Conservation (phyloP, 2,329 filamentous ascomycete genomes). For the Fusarium virguliforme region DNA sequence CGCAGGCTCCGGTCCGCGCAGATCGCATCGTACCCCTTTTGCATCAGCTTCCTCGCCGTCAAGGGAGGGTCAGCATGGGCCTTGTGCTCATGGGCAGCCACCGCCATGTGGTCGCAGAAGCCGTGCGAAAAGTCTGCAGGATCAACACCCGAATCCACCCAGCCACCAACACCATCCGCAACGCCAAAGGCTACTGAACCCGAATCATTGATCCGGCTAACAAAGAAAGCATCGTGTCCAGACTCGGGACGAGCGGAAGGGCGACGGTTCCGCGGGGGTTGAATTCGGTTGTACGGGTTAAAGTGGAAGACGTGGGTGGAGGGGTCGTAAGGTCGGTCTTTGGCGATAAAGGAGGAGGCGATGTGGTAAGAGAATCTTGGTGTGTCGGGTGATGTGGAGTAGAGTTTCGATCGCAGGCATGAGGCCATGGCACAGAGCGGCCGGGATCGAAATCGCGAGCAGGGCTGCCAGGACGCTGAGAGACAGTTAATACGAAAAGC, state of each 20-base stretch:
- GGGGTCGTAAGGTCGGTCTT: slow-evolving; percentile 78
- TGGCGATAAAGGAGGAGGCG: slow-evolving; percentile 82
- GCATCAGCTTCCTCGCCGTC: slow-evolving; percentile 80
- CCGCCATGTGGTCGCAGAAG: slow-evolving; percentile 93
- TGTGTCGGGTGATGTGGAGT: slow-evolving; percentile 48
- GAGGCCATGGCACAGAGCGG: slow-evolving; percentile 38
- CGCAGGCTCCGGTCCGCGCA: slow-evolving; percentile 80
- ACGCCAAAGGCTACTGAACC: slow-evolving; percentile 87
- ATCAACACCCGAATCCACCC: slow-evolving; percentile 93
- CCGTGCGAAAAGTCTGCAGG: slow-evolving; percentile 96
- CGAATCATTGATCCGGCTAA: slow-evolving; percentile 81
- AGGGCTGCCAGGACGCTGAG: slow-evolving; percentile 38
- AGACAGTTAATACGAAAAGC: slow-evolving; percentile 30
- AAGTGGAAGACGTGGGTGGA: slow-evolving; percentile 81
- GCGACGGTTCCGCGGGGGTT: slow-evolving; percentile 60
- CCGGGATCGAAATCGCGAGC: slow-evolving; percentile 22
- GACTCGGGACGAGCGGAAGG: slow-evolving; percentile 75
- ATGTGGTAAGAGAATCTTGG: slow-evolving; percentile 76
- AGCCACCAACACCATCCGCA: slow-evolving; percentile 95
- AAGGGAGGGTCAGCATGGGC: slow-evolving; percentile 59
- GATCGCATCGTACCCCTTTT: slow-evolving; percentile 87
- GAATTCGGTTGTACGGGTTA: slow-evolving; percentile 74
- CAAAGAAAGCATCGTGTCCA: slow-evolving; percentile 97
- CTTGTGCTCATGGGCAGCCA: slow-evolving; percentile 75
- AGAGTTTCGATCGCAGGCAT: slow-evolving; percentile 42